Evolutionary conservation across 352 stramenopile species (phyloP).

Genomic region (Globisporangium radiosum): DNA sequence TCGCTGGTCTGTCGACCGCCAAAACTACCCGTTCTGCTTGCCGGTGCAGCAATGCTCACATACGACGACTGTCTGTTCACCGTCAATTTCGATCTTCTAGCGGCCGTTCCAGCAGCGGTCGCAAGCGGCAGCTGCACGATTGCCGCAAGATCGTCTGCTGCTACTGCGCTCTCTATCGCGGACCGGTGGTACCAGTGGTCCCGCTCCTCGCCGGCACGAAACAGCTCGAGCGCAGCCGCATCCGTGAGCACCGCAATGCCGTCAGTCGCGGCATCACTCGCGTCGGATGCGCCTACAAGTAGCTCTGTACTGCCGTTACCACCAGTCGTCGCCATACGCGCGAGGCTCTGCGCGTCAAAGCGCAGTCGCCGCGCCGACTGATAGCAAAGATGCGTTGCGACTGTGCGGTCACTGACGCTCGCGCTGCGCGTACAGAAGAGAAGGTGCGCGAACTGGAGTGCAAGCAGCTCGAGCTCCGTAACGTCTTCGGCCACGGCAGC

Average conservation of each 20-base stretch:
- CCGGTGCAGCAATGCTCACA: background rate
- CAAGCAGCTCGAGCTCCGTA: slow-evolving; percentile 36
- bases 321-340: slow-evolving; percentile 12
- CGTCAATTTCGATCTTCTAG: background rate
- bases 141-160: background rate
- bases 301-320: slow-evolving; percentile 11
- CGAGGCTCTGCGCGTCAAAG: slow-evolving; percentile 23
- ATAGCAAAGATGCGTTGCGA: background rate
- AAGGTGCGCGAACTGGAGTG: slow-evolving; percentile 33
- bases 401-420: background rate
- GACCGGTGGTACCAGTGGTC: slow-evolving; percentile 61
- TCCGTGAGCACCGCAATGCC: slow-evolving; percentile 29
- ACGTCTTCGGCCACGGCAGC: slow-evolving; percentile 8
- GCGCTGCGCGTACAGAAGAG: slow-evolving; percentile 10
- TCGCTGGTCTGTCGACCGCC: too few relatives aligned
- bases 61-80: too few relatives aligned
- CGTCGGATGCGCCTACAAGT: slow-evolving; percentile 22
- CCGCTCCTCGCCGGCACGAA: slow-evolving; percentile 42
- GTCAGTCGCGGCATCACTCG: slow-evolving; percentile 31
- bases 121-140: background rate
- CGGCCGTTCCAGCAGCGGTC: background rate
- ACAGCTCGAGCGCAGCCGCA: slow-evolving; percentile 25
- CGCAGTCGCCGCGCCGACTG: slow-evolving; percentile 29
- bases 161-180: slow-evolving; percentile 15
- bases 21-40: background rate